Percentiles rank a stretch among this genome's conserved stretches.
Conservation (phyloP, 2,329 filamentous ascomycete genomes). For the Fusarium siculi region DNA sequence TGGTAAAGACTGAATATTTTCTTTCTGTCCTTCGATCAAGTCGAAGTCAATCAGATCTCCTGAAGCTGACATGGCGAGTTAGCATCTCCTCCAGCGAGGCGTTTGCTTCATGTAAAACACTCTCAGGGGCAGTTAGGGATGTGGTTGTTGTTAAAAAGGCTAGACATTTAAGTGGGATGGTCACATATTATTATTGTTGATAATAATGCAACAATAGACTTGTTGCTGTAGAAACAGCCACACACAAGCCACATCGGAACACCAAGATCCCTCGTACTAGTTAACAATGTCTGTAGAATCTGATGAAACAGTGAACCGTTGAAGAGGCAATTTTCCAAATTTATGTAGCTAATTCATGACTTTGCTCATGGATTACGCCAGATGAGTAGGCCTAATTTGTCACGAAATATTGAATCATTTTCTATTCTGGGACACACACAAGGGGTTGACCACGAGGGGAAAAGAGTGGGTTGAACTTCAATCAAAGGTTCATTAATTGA, state of each 20-base stretch:
- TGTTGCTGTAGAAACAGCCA: constrained; percentile 44
- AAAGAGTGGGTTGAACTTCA: constrained; percentile 22
- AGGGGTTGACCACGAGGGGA: neutral
- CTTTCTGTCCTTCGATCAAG: constrained; percentile 95
- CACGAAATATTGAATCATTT: neutral
- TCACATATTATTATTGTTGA: constrained; percentile 26
- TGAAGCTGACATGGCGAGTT: constrained; percentile 58
- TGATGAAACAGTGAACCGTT: neutral
- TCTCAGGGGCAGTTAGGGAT: constrained; percentile 21
- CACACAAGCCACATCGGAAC: neutral
- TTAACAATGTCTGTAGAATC: neutral
- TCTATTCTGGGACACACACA: neutral
- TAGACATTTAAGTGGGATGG: constrained; percentile 14
- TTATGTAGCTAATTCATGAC: neutral
- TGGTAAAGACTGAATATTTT: constrained; percentile 95
- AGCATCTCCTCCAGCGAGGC: constrained; percentile 33
- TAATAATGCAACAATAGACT: constrained; percentile 4
- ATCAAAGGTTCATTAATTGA: constrained; percentile 37
- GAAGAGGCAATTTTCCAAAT: neutral
- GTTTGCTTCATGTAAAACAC: constrained; percentile 16
- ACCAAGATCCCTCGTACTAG: neutral
- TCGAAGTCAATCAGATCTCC: constrained; percentile 79
- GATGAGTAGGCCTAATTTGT: neutral
- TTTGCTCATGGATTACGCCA: neutral
- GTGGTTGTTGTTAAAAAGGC: constrained; percentile 23